Conservation (phyloP, 2,329 filamentous ascomycete species). For the Aspergillus hortae region DNA sequence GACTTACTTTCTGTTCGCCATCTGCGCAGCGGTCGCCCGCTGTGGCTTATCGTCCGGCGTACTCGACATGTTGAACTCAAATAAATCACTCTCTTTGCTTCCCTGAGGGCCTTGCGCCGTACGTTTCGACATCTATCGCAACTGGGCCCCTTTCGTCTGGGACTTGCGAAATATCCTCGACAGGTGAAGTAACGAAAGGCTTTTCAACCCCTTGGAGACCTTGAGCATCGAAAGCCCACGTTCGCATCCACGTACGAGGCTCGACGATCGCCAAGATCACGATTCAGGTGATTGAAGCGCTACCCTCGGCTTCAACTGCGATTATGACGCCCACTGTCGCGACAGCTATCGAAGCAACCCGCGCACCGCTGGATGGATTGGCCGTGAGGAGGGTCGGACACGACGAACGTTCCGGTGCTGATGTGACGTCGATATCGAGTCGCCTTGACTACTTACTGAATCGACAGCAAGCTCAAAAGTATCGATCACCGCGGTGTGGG, state of each 20-base stretch:
- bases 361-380: conserved; percentile 5
- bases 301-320: not conserved
- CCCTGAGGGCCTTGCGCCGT: conserved; percentile 33
- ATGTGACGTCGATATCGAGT: not conserved
- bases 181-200: conserved; percentile 1
- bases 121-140: conserved; percentile 40
- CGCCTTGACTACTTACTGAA: not conserved
- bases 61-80: conserved; percentile 36
- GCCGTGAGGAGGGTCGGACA: conserved; percentile 1
- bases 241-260: conserved; percentile 12
- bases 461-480: not conserved
- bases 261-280: conserved; percentile 3
- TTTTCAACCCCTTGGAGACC: conserved; percentile 15
- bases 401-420: not conserved
- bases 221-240: conserved; percentile 5
- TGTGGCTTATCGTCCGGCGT: conserved; percentile 45
- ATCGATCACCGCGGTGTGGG: not conserved
- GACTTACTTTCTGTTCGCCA: conserved; percentile 55
- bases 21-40: conserved; percentile 53
- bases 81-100: conserved; percentile 27
- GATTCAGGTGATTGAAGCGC: not conserved
- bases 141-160: conserved; percentile 16
- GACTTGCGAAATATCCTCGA: not conserved
- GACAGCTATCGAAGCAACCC: conserved; percentile 8
- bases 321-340: conserved; percentile 5